A percentile compares a stretch with the other conserved stretches of the same genome.
phyloP scores from a whole-genome alignment of 768 basidiomycete genomes.

The Lactarius akahatsu region DNA sequence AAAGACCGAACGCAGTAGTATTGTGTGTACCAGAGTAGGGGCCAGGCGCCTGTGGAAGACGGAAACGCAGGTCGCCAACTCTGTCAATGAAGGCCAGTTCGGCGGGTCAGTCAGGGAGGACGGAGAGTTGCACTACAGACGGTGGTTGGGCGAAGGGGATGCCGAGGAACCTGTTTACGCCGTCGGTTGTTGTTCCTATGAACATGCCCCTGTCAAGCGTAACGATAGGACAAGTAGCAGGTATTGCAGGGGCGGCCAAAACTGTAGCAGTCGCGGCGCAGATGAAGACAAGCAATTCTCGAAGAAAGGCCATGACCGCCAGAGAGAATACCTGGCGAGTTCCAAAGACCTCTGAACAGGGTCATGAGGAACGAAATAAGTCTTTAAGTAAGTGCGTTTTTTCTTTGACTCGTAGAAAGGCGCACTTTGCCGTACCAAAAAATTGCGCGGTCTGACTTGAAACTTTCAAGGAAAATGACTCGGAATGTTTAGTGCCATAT shows the following conservation, averaged over 20 bases:
- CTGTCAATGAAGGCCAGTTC: constrained; percentile 24
- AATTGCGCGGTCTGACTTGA: too few species aligned
- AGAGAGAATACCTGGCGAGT: background rate
- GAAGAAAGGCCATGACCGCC: background rate
- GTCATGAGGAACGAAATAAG: background rate
- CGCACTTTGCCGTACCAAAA: too few species aligned
- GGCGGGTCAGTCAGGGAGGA: background rate
- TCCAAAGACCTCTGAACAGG: background rate
- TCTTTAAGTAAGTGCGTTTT: too few species aligned
- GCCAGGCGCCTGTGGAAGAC: constrained; percentile 32
- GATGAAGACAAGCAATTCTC: background rate
- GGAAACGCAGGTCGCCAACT: constrained; percentile 40
- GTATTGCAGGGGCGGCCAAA: background rate
- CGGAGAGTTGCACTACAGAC: constrained; percentile 31
- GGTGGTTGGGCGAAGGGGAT: constrained; percentile 44
- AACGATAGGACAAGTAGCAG: constrained; percentile 26
- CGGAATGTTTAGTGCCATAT: too few species aligned
- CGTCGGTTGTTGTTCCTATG: constrained; percentile 32
- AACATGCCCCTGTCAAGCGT: constrained; percentile 36
- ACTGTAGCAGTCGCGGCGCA: background rate
- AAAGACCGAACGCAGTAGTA: constrained; percentile 27
- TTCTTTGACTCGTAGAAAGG: too few species aligned
- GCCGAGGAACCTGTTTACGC: constrained; percentile 38
- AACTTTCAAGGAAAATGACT: too few species aligned
- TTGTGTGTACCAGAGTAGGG: constrained; percentile 26